A percentile compares a stretch with the other conserved stretches of the same genome.
Conservation (phyloP, 768 basidiomycete genomes). For the Amanita polypyramis region DNA sequence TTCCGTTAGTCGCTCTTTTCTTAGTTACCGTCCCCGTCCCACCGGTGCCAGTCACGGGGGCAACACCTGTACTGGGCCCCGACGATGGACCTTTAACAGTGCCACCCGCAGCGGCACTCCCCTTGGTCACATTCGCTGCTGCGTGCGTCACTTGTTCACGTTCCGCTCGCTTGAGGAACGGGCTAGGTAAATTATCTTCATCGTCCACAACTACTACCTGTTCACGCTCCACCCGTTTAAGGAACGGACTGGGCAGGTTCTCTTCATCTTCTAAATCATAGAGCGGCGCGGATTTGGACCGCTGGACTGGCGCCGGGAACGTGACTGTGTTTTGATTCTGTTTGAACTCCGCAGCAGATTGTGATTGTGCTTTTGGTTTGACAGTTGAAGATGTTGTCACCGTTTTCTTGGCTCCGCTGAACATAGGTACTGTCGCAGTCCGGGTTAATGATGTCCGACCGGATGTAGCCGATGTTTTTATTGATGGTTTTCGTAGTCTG, state of each 20-base stretch:
- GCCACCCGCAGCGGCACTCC: neutral
- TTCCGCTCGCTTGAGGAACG: slow-evolving; percentile 58
- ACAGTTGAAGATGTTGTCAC: no score
- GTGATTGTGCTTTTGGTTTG: neutral
- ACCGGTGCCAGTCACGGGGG: neutral
- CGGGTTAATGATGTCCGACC: slow-evolving; percentile 2
- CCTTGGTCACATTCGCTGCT: slow-evolving; percentile 3
- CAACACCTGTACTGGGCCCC: neutral
- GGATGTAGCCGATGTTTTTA: slow-evolving; percentile 19
- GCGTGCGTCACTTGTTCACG: slow-evolving; percentile 14
- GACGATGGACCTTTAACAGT: slow-evolving; percentile 4
- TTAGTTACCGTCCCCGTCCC: slow-evolving; percentile 15
- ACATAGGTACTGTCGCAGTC: slow-evolving; percentile 2
- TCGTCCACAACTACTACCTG: slow-evolving; percentile 29
- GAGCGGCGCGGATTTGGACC: slow-evolving; percentile 26
- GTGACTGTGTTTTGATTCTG: slow-evolving; percentile 12
- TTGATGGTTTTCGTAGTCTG: slow-evolving; percentile 46
- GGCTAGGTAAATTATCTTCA: slow-evolving; percentile 80
- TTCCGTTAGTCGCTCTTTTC: slow-evolving; percentile 41
- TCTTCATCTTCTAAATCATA: slow-evolving; percentile 75
- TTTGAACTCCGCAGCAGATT: neutral
- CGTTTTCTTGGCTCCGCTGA: slow-evolving; percentile 8
- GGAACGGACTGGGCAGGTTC: slow-evolving; percentile 77
- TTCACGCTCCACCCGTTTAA: slow-evolving; percentile 45
- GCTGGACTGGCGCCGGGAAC: slow-evolving; percentile 16